phyloP scores from a whole-genome alignment of 2,329 filamentous ascomycete genomes.

The Phialocephala sp. region DNA sequence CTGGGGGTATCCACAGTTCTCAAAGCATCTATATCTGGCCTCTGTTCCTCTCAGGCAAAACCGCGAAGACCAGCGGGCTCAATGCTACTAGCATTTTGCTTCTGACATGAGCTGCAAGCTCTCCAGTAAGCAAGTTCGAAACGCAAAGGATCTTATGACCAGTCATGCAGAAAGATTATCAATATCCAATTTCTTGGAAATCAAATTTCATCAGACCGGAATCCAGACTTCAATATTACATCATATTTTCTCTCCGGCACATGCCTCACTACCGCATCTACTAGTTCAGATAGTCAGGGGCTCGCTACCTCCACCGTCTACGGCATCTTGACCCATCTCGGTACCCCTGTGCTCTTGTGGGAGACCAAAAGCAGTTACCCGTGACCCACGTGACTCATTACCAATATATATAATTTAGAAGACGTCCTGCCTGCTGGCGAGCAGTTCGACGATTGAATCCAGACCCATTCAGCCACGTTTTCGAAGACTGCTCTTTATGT shows the following conservation, averaged over 20 bases:
- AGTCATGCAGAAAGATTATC: background rate
- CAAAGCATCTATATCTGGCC: no score
- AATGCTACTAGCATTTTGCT: no score
- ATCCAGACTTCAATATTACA: constrained; percentile 3
- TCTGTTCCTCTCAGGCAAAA: no score
- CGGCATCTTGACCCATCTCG: background rate
- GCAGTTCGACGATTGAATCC: background rate
- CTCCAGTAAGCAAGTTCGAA: background rate
- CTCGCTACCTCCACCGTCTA: background rate
- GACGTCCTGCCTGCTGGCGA: background rate
- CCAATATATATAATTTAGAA: background rate
- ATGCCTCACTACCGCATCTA: background rate
- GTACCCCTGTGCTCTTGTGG: background rate
- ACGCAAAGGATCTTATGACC: background rate
- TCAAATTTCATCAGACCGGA: background rate
- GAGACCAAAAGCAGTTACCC: background rate
- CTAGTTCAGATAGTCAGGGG: background rate
- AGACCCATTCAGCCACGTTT: background rate
- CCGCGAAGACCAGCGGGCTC: no score
- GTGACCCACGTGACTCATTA: background rate
- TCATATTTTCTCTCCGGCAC: background rate
- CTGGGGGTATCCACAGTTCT: no score
- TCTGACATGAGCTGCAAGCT: no score
- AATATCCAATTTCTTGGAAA: background rate
- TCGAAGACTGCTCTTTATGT: background rate